Base-by-base conservation (phyloP, 2,329 filamentous ascomycete genomes). In the Trichophyton equinum region DNA sequence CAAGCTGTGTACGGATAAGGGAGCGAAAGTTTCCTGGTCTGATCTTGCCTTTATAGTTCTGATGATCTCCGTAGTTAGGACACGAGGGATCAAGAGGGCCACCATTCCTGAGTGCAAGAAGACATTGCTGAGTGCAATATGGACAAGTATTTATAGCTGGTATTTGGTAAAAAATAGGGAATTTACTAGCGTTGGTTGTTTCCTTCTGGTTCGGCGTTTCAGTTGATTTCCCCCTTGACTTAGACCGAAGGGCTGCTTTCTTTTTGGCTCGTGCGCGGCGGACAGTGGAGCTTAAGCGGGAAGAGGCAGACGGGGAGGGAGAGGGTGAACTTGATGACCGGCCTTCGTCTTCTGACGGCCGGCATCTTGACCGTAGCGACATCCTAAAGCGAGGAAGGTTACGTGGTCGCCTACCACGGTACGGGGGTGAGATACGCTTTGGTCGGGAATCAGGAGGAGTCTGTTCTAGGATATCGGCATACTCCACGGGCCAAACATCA, bases 401-500 rank as follows among this genome's bases (percentile, higher is more conserved):
- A 15, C 38, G 38, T 11, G 30, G 46, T 13, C 46, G 61, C 57
- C 38, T 25, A 1, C 60, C 51, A 36, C 20, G 49, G n/a, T 61
- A 59, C 11, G 36, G 6, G 11, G 58, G 55, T 1, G 38, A 64
- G 5, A 44, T 38, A 44, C 27, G 15, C 44, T 62, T 63, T 27
- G 40, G 60, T n/a, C 53, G 59, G 44, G 58, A 46, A n/a, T 30
- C 18, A 2, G 33, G 40, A 40, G 62, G 62, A 30, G 60, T 62
- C 40, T 60, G 57, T 18, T 40, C 59, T 7, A 65, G 58, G 0
- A 65, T 51, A 2, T 64, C 57, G n/a, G 53, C 33, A 61, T 61
- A 64, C 33, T 76, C 71, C 0, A 74, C 66, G 40, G 64, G 67
- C 74, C 69, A 77, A 22, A 60, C 70, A 30, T 67, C 66, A 58